These are phyloP conservation scores for Eimeria maxima DNA, from an alignment of 169 alveolate genomes.

Conservation along the genomic window DNA sequence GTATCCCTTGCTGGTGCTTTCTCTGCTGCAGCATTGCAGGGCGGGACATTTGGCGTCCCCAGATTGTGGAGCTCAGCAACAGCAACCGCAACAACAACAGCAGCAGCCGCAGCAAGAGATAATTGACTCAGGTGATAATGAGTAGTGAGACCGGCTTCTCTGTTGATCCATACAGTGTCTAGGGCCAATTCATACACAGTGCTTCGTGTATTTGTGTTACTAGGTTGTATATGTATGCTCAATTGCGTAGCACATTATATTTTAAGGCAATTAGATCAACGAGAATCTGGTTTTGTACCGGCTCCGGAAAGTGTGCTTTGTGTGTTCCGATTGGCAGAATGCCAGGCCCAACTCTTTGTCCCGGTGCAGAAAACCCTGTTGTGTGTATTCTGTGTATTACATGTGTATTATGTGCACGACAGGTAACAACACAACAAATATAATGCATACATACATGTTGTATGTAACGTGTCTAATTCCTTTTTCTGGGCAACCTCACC, in stretches of 20 bases:
- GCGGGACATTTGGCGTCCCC: neutral
- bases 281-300: no score
- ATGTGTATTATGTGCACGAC: no score
- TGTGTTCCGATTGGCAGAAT: no score
- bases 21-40: conserved; percentile 51
- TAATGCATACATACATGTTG: no score
- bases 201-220: no score
- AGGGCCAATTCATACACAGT: no score
- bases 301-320: no score
- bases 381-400: no score
- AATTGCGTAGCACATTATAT: neutral
- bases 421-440: neutral
- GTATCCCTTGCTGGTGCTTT: neutral
- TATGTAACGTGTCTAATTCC: no score
- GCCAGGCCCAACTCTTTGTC: no score
- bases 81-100: neutral
- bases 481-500: no score
- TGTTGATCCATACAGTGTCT: neutral
- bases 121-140: conserved; percentile 29
- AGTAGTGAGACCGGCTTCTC: neutral
- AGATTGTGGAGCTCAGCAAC: neutral
- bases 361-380: no score
- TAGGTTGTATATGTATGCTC: neutral
- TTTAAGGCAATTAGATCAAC: neutral
- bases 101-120: neutral